phyloP scores from a whole-genome alignment of 2,329 filamentous ascomycete species.

The Purpureocillium takamizusanense region DNA sequence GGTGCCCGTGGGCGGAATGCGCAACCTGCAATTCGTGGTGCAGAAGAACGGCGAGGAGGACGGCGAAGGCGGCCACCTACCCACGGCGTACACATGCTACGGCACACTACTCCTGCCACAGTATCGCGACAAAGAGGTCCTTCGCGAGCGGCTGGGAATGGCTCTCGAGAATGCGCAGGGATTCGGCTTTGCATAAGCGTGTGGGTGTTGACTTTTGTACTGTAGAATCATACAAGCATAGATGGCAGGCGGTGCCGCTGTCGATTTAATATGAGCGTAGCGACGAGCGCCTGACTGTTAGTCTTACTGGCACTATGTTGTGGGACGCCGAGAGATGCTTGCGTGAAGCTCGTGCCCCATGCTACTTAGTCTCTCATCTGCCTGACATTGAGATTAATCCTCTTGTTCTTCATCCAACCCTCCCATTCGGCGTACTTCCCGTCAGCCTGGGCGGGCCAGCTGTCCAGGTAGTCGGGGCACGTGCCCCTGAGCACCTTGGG shows the following conservation, averaged over 20 bases:
- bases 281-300: not conserved
- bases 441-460: conserved; percentile 60
- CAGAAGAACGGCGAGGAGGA: conserved; percentile 64
- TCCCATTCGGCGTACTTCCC: conserved; percentile 58
- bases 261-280: conserved; percentile 1
- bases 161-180: conserved; percentile 83
- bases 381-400: conserved; percentile 85
- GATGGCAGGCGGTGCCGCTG: not conserved
- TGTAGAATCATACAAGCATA: not conserved
- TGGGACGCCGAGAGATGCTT: too few species aligned
- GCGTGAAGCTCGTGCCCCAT: too few species aligned
- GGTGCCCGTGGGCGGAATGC: conserved; percentile 77
- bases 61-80: conserved; percentile 49
- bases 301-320: not conserved
- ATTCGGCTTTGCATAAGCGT: conserved; percentile 66
- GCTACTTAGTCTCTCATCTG: conserved; percentile 61
- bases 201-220: too few species aligned
- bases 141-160: conserved; percentile 69
- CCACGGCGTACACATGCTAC: conserved; percentile 89
- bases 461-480: conserved; percentile 63
- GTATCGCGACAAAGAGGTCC: conserved; percentile 61
- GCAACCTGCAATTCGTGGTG: conserved; percentile 74
- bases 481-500: conserved; percentile 75
- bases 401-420: conserved; percentile 81
- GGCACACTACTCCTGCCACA: conserved; percentile 78